phyloP scores from a whole-genome alignment of 176 grass and related monocot genomes.

The Triticum urartu region DNA sequence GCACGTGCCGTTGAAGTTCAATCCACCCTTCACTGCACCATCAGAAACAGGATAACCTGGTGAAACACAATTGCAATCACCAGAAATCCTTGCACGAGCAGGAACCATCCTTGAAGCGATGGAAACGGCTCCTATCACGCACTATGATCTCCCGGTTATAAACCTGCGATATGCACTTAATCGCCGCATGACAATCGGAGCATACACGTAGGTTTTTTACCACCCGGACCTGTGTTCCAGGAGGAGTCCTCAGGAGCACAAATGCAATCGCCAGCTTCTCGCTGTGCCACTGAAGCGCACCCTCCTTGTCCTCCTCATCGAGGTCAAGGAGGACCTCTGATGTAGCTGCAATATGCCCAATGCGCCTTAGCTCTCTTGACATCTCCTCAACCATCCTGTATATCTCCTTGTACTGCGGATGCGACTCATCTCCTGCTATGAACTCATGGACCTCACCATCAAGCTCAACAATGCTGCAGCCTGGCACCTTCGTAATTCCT shows the following conservation, averaged over 20 bases:
- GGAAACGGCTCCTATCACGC: constrained; percentile 64
- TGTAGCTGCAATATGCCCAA: constrained; percentile 45
- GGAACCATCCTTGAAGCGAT: constrained; percentile 62
- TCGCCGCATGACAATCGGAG: constrained; percentile 51
- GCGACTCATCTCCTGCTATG: constrained; percentile 59
- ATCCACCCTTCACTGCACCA: not conserved
- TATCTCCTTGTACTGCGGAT: constrained; percentile 51
- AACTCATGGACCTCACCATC: constrained; percentile 73
- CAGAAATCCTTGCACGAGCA: constrained; percentile 75
- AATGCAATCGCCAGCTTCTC: constrained; percentile 74
- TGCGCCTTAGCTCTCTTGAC: constrained; percentile 43
- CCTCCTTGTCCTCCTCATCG: constrained; percentile 75
- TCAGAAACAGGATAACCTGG: not conserved
- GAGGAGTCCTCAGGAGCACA: constrained; percentile 51
- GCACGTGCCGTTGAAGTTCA: not conserved
- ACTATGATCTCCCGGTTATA: constrained; percentile 62
- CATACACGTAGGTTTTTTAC: constrained; percentile 77
- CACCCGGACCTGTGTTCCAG: constrained; percentile 44
- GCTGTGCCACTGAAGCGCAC: constrained; percentile 62
- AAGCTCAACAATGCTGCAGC: constrained; percentile 66
- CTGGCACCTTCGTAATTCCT: constrained; percentile 66
- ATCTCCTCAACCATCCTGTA: constrained; percentile 81
- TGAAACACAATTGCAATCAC: constrained; percentile 43
- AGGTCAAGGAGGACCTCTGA: constrained; percentile 65
- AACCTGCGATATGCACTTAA: constrained; percentile 56